These are phyloP conservation scores for Xylaria curta DNA, from an alignment of 495 filamentous ascomycete species.

Conservation along the genomic window DNA sequence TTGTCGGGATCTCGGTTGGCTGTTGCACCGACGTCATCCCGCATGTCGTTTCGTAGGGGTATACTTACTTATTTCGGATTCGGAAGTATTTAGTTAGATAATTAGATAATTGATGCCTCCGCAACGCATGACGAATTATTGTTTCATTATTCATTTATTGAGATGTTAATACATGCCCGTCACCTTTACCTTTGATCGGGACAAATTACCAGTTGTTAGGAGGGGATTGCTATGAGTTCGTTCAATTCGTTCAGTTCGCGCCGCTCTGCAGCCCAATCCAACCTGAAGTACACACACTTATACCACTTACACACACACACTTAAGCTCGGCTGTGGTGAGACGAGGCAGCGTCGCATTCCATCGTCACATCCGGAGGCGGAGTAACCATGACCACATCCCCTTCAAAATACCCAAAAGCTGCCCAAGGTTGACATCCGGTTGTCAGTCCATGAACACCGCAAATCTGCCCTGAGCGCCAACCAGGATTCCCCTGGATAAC, in stretches of 20 bases:
- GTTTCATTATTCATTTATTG: too few relatives aligned
- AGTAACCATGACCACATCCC: neutral
- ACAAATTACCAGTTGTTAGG: neutral
- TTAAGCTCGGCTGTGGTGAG: neutral
- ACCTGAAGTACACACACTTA: neutral
- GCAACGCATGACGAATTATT: too few relatives aligned
- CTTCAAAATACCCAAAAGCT: neutral
- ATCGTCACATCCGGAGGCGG: neutral
- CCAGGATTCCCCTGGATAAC: slow-evolving; percentile 5
- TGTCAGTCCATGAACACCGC: neutral
- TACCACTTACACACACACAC: neutral
- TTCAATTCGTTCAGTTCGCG: neutral
- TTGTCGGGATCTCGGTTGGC: neutral
- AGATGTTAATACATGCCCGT: too few relatives aligned
- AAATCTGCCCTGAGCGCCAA: neutral
- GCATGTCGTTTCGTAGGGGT: neutral
- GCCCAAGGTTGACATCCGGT: neutral
- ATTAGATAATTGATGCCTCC: too few relatives aligned
- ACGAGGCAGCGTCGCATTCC: neutral
- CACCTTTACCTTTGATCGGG: neutral
- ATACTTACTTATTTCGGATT: neutral
- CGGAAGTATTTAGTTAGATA: too few relatives aligned
- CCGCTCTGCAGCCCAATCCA: neutral
- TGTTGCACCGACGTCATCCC: slow-evolving; percentile 11
- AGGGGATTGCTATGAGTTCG: neutral